Base-by-base conservation (phyloP, 1,284 basidiomycete species). In the Cutaneotrichosporon cavernicola region DNA sequence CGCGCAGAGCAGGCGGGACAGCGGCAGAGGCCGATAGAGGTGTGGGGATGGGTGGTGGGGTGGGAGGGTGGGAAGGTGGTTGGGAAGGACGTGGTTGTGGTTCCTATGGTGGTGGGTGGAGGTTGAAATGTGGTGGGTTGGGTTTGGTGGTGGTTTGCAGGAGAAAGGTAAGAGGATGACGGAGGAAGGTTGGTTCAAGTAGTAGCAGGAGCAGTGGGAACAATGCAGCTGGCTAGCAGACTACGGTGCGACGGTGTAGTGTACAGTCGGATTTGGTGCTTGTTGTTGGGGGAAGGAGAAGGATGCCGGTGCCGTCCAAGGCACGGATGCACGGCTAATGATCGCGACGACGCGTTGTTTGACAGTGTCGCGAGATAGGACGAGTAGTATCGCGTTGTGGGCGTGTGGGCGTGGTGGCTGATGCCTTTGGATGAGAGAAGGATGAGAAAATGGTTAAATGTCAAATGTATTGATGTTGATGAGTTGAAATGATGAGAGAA, bases 1-100 rank as follows among this genome's bases (percentile, higher is more conserved):
- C 55, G 55, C 22, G 55, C 55, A 18, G 38, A 43, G 38, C 55
- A 58, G 32, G 49, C 7, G 21, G 40, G 22, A 21, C 32, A 51
- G n/a, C 31, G 36, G 46, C 49, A 55, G 36, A 58, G 61, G n/a
- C 46, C 18, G 30, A 38, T 38, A 21, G 11, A 14, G 36, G 32
- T 21, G 52, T 52, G 55, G 22, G 32, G 10, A 4, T n/a, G 40
- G 5, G n/a, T 8, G 31, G 53, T 26, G 53, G 22, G 31, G 14
- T n/a, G 36, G 53, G 51, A 26, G 26, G 26, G 26, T 26, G 40
- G 51, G 34, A 34, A 26, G 10, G 6, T 52, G 51, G 50, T 53
- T 51, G 51, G 38, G 49, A 34, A 2, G 10, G 30, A 32, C 43
- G 8, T 43, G 40, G n/a, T 57, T n/a, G 11, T 40, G 34, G n/a